phyloP scores from a whole-genome alignment of 169 alveolate genomes.

The Cryptosporidium muris region DNA sequence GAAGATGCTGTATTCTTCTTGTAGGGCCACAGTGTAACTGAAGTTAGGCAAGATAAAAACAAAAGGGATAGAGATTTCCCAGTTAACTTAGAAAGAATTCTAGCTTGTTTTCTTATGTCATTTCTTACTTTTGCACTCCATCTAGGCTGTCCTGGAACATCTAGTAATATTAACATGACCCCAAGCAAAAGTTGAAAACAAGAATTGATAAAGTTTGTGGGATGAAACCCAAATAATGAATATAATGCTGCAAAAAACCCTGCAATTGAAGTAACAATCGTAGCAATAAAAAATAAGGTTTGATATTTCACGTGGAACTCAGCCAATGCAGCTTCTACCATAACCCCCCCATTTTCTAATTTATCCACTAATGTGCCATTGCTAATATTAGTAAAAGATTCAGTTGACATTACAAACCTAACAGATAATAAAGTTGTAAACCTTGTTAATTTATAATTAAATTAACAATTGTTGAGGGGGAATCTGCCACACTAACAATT shows the following conservation, averaged over 20 bases:
- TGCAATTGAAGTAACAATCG: constrained; percentile 80
- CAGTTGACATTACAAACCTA: not conserved
- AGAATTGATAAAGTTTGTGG: constrained; percentile 78
- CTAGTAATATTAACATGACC: constrained; percentile 83
- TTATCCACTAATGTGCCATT: constrained; percentile 73
- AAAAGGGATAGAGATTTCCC: constrained; percentile 87
- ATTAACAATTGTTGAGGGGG: too few relatives aligned
- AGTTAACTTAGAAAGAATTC: constrained; percentile 85
- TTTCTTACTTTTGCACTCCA: constrained; percentile 89
- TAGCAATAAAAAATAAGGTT: constrained; percentile 84
- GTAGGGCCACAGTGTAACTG: constrained; percentile 73
- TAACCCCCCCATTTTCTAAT: constrained; percentile 88
- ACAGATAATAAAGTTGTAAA: too few relatives aligned
- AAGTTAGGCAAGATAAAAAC: constrained; percentile 72
- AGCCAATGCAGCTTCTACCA: constrained; percentile 86
- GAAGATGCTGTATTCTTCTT: constrained; percentile 20
- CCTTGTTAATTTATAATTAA: too few relatives aligned
- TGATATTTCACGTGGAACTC: constrained; percentile 85
- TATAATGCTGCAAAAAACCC: constrained; percentile 81
- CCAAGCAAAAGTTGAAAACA: constrained; percentile 80
- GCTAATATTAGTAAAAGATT: not conserved
- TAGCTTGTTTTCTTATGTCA: constrained; percentile 82
- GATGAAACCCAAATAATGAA: constrained; percentile 76
- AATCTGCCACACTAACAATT: not conserved
- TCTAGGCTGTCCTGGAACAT: constrained; percentile 90